phyloP scores from a whole-genome alignment of 768 basidiomycete genomes.

The Mycena rebaudengoi region DNA sequence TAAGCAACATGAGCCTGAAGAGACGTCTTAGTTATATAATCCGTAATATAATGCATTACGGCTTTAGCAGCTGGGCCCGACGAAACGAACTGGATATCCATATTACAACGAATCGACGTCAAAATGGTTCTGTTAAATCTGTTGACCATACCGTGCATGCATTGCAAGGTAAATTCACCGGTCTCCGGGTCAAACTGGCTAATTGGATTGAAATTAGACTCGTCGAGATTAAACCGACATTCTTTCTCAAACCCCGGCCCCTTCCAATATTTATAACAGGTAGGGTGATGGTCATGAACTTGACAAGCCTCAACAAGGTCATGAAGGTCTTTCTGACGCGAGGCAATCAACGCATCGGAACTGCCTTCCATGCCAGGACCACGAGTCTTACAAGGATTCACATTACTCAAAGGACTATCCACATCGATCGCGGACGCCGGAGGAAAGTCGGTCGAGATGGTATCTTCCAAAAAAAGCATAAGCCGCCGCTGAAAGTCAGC shows the following conservation, averaged over 20 bases:
- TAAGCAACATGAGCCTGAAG: constrained; percentile 39
- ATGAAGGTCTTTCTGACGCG: neutral
- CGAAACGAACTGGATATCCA: constrained; percentile 40
- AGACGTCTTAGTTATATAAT: constrained; percentile 45
- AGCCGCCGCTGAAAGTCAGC: constrained; percentile 2
- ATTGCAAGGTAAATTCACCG: constrained; percentile 31
- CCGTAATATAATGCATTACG: constrained; percentile 43
- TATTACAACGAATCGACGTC: constrained; percentile 29
- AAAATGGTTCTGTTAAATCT: constrained; percentile 40
- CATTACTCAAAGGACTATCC: neutral
- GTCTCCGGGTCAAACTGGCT: constrained; percentile 28
- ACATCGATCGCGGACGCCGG: neutral
- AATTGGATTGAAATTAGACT: constrained; percentile 4
- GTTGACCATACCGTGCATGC: constrained; percentile 38
- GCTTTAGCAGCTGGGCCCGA: constrained; percentile 43
- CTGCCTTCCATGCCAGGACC: neutral
- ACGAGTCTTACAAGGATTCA: neutral
- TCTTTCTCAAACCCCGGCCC: constrained; percentile 10
- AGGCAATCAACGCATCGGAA: neutral
- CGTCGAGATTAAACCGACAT: constrained; percentile 34
- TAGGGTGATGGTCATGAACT: constrained; percentile 31
- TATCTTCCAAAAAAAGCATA: constrained; percentile 14
- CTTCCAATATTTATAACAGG: constrained; percentile 39
- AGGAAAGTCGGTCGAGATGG: constrained; percentile 6
- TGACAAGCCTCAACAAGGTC: constrained; percentile 26